These are phyloP conservation scores for Phoma herbarum DNA, from an alignment of 2,329 filamentous ascomycete species.

Conservation along the genomic window DNA sequence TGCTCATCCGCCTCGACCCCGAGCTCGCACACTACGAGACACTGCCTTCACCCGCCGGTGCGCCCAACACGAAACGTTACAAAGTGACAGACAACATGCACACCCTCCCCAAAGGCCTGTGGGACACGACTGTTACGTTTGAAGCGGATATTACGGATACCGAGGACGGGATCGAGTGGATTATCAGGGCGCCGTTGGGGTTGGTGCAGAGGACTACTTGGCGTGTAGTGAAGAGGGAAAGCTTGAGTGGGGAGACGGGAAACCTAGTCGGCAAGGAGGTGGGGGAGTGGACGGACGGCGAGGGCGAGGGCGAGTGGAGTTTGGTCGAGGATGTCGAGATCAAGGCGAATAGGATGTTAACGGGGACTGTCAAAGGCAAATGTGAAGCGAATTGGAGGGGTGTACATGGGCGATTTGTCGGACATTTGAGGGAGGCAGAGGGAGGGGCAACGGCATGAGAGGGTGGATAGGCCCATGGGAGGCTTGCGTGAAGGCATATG, in stretches of 20 bases:
- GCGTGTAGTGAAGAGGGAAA: slow-evolving; percentile 36
- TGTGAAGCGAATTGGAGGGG: slow-evolving; percentile 50
- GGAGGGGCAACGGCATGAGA: too few relatives aligned
- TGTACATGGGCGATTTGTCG: slow-evolving; percentile 43
- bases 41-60: slow-evolving; percentile 29
- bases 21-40: slow-evolving; percentile 47
- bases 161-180: slow-evolving; percentile 46
- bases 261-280: slow-evolving; percentile 6
- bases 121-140: slow-evolving; percentile 49
- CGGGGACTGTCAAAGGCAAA: slow-evolving; percentile 49
- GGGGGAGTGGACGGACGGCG: slow-evolving; percentile 33
- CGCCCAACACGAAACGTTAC: slow-evolving; percentile 45
- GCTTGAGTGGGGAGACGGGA: slow-evolving; percentile 23
- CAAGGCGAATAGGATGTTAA: slow-evolving; percentile 42
- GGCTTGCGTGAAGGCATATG: too few relatives aligned
- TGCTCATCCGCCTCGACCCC: slow-evolving; percentile 50
- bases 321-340: slow-evolving; percentile 51
- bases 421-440: slow-evolving; percentile 28
- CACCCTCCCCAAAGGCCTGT: slow-evolving; percentile 46
- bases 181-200: slow-evolving; percentile 48
- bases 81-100: slow-evolving; percentile 51
- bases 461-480: too few relatives aligned
- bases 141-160: slow-evolving; percentile 46
- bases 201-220: slow-evolving; percentile 46
- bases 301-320: slow-evolving; percentile 32